Conservation (phyloP, 1,284 basidiomycete species). For the Veloporphyrellus conicus region DNA sequence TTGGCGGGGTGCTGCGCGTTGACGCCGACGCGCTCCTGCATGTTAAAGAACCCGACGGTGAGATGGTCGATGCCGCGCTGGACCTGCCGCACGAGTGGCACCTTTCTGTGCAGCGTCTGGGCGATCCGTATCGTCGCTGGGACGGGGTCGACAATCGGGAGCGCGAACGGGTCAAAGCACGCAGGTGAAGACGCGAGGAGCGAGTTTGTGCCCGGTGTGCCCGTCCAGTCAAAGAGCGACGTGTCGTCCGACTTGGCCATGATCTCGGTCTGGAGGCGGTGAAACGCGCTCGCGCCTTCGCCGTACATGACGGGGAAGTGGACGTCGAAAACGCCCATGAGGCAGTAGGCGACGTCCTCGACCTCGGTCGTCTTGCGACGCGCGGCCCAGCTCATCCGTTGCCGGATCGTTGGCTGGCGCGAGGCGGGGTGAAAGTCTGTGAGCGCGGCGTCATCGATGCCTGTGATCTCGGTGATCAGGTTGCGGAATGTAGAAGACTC, state of each 20-base stretch:
- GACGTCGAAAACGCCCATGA: conserved; percentile 25
- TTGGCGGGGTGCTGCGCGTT: conserved; percentile 22
- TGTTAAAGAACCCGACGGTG: conserved; percentile 18
- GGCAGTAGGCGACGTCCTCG: conserved; percentile 21
- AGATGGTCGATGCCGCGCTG: conserved; percentile 14
- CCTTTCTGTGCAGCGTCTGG: conserved; percentile 3
- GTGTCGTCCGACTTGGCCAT: conserved; percentile 21
- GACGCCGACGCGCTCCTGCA: conserved; percentile 19
- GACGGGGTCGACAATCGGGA: conserved; percentile 15
- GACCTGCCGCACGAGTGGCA: conserved; percentile 11
- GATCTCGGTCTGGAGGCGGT: conserved; percentile 22
- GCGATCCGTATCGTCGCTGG: conserved; percentile 12
- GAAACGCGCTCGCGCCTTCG: conserved; percentile 18
- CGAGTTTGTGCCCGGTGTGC: conserved; percentile 11
- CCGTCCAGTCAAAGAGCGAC: conserved; percentile 24
- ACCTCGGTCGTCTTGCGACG: conserved; percentile 23
- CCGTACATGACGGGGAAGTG: conserved; percentile 26
- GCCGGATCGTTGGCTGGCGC: conserved; percentile 11
- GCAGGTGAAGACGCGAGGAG: conserved; percentile 15
- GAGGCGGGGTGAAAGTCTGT: conserved; percentile 21
- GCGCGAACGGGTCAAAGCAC: conserved; percentile 22
- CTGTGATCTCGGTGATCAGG: conserved; percentile 18
- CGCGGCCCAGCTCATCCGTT: conserved; percentile 28
- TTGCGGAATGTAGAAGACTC: conserved; percentile 13
- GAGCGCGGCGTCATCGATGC: conserved; percentile 17